Evolutionary conservation across 2,329 filamentous ascomycete species (phyloP).

Genomic region (Biscogniauxia mediterranea): DNA sequence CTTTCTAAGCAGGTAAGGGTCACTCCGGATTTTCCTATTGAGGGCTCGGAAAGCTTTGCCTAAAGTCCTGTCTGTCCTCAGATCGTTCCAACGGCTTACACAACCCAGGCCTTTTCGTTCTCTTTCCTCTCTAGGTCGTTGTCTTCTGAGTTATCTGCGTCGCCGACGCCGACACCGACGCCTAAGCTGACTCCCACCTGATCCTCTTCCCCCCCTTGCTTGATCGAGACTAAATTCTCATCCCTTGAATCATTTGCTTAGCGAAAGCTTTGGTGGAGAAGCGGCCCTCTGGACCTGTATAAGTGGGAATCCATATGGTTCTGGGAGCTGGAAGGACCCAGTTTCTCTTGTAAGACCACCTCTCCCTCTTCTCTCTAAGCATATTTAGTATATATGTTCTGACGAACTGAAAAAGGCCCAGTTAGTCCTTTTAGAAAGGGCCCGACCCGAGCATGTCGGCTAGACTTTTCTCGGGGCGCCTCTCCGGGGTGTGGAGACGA

Average conservation of each 20-base stretch:
- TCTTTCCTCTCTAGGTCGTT: background rate
- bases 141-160: background rate
- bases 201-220: background rate
- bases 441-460: conserved; percentile 19
- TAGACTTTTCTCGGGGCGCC: conserved; percentile 19
- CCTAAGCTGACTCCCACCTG: no score
- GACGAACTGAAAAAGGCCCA: background rate
- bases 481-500: conserved; percentile 19
- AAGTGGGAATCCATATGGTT: conserved; percentile 4
- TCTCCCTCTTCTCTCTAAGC: background rate
- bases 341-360: conserved; percentile 1
- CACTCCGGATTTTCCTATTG: background rate
- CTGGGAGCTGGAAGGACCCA: conserved; percentile 2
- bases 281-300: background rate
- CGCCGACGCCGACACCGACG: no score
- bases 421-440: no score
- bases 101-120: background rate
- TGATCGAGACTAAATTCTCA: background rate
- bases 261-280: background rate
- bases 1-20: background rate
- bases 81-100: background rate
- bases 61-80: background rate
- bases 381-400: background rate
- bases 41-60: background rate
- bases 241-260: background rate